Base-by-base conservation (phyloP, 306 rosid genomes). In the Cyamopsis tetragonoloba region DNA sequence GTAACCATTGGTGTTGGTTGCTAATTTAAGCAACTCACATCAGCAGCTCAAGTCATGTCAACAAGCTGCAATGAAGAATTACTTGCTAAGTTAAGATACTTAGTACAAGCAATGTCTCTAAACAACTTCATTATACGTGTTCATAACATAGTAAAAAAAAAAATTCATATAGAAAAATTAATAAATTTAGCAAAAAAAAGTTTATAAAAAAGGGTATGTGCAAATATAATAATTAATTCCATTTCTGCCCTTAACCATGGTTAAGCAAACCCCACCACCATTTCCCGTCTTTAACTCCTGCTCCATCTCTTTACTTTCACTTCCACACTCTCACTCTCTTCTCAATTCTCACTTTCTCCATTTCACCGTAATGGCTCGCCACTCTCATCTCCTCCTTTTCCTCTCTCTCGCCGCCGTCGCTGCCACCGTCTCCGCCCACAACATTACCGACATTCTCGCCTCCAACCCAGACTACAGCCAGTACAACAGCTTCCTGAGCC, bases 391-490 rank as follows among this genome's bases (percentile, higher is more conserved):
- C 11, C 5, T 31, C 47, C 7, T 70, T 42, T 7, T 73, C 39
- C 53, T 80, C 70, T 17, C 78, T 30, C 1, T 65, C 24, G 30
- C 79, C 72, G 10, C 76, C 47, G 0, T 67, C 14, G 11, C 65
- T 41, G 61, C 83, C 82, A 39, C 62, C 31, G 70, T 62, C 82
- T 75, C 91, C 38, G 95, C 84, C 81, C 99, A 93, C 84, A 90
- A 93, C 78, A 93, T 93, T 84, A 90, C 99, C 55, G 89, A 65
- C 22, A 88, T 93, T 41, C 99, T 93, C 59, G 51, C 83, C 0
- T 83, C 41, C 26, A 49, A 55, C 64, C 90, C 95, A 0, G 80
- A 86, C 30, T 93, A 90, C 81, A 76, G 86, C 69, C 64, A 65
- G 2, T 93, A 19, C 86, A 88, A 78, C 80, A 10, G 4, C 55